These are phyloP conservation scores for Leccinum disarticulatum DNA, from an alignment of 768 basidiomycete species.

Conservation along the genomic window DNA sequence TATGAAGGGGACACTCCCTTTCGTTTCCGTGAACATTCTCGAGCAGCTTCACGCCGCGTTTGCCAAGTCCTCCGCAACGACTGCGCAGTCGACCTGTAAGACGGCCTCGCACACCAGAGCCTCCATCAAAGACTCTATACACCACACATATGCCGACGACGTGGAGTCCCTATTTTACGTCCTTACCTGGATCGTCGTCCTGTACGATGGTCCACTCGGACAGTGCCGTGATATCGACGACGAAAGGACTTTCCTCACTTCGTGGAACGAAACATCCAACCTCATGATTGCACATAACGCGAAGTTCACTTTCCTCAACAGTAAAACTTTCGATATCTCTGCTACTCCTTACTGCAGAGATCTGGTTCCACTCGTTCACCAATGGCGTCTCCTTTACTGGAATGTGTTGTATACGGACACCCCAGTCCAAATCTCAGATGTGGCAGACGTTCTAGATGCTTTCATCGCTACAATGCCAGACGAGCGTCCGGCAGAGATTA, in stretches of 20 bases:
- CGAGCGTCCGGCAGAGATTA: not conserved
- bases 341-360: not conserved
- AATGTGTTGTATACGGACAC: not conserved
- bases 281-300: not conserved
- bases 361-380: not conserved
- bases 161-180: not conserved
- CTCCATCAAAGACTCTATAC: not conserved
- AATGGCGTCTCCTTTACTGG: not conserved
- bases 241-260: not conserved
- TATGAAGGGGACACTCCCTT: not conserved
- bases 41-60: not conserved
- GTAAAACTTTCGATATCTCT: not conserved
- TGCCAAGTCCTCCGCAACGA: not conserved
- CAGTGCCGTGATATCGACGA: not conserved
- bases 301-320: not conserved
- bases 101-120: not conserved
- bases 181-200: not conserved
- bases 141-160: not conserved
- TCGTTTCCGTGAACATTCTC: not conserved
- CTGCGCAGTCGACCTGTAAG: not conserved
- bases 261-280: not conserved
- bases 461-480: not conserved
- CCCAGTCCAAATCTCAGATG: not conserved
- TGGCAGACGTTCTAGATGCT: not conserved
- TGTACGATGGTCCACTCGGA: not conserved